These are phyloP conservation scores for Aspergillus saccharolyticus DNA, from an alignment of 495 filamentous ascomycete species.

Conservation along the genomic window DNA sequence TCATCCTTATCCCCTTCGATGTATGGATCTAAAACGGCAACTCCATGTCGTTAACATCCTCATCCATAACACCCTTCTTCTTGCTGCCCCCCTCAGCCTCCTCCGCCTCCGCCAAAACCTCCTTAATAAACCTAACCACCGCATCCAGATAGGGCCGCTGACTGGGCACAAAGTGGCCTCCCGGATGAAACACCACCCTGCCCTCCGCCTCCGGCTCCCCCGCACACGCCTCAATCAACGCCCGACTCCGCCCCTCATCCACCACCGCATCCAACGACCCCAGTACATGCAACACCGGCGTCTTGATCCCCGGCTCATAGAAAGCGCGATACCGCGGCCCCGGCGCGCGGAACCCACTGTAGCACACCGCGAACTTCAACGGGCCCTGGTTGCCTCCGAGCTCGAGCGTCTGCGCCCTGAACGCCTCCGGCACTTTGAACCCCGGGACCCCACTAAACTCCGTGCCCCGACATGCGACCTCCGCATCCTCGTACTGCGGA, in stretches of 20 bases:
- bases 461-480: constrained; percentile 5
- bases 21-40: constrained; percentile 49
- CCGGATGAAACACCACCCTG: constrained; percentile 76
- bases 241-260: constrained; percentile 62
- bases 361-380: constrained; percentile 73
- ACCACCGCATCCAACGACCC: constrained; percentile 88
- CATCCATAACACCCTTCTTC: constrained; percentile 44
- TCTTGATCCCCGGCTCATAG: constrained; percentile 70
- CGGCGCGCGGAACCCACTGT: constrained; percentile 74
- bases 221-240: constrained; percentile 62
- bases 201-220: constrained; percentile 47
- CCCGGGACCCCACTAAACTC: constrained; percentile 22
- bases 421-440: constrained; percentile 47
- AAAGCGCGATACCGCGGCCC: constrained; percentile 57
- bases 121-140: constrained; percentile 68
- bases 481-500: constrained; percentile 21
- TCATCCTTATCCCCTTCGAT: neutral
- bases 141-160: constrained; percentile 72
- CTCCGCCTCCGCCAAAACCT: constrained; percentile 44
- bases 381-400: constrained; percentile 38
- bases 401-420: constrained; percentile 31
- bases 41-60: constrained; percentile 61
- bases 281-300: constrained; percentile 76
- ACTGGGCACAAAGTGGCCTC: constrained; percentile 87
- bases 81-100: constrained; percentile 25